Conservation (phyloP, 192 early-diverging fungal species). For the Mortierella claussenii region DNA sequence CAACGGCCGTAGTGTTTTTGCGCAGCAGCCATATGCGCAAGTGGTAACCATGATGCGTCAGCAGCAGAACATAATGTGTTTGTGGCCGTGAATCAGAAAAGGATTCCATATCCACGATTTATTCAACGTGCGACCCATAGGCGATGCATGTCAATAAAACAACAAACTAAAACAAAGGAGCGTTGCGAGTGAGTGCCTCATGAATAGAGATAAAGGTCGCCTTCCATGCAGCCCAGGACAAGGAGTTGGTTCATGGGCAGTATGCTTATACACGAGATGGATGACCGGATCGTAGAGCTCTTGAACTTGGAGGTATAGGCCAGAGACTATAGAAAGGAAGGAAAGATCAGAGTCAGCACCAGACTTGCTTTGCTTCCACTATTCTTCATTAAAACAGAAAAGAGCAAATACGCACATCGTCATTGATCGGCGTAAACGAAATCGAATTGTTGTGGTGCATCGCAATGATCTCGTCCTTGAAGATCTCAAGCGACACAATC, state of each 20-base stretch:
- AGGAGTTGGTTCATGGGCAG: slow-evolving; percentile 67
- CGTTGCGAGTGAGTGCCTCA: slow-evolving; percentile 2
- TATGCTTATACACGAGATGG: slow-evolving; percentile 62
- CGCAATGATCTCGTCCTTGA: slow-evolving; percentile 69
- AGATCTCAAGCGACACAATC: slow-evolving; percentile 65
- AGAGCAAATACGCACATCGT: slow-evolving; percentile 58
- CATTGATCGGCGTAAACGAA: slow-evolving; percentile 68
- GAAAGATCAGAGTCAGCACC: no score
- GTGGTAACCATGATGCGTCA: no score
- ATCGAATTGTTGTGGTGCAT: slow-evolving; percentile 68
- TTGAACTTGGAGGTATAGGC: slow-evolving; percentile 71
- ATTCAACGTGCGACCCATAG: not conserved
- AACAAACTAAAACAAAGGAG: no score
- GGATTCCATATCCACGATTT: no score
- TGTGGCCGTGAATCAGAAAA: not conserved
- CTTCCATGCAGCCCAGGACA: slow-evolving; percentile 65
- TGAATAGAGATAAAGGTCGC: slow-evolving; percentile 68
- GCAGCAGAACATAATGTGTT: no score
- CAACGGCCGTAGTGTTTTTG: no score
- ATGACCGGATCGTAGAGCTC: slow-evolving; percentile 62
- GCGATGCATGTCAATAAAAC: not conserved
- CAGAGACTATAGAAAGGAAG: slow-evolving; percentile 64
- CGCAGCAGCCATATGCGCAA: no score
- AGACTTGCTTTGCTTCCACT: no score
- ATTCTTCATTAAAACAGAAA: not conserved